Evolutionary conservation across 1,139 yeast genomes (phyloP), one percentile per base, ranked within the genome.

Genomic region (Hyphopichia burtonii): DNA sequence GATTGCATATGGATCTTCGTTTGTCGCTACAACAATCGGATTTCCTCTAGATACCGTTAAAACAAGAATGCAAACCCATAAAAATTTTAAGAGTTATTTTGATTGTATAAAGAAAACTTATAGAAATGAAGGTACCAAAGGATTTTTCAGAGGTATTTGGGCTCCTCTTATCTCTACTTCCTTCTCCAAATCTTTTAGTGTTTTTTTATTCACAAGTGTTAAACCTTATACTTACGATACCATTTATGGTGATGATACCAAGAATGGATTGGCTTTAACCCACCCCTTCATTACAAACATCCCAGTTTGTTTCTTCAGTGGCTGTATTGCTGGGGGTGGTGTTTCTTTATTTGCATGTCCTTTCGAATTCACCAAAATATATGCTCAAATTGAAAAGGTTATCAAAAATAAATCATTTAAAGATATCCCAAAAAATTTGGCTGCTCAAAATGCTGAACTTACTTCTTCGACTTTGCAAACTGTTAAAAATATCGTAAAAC

Each of bases 41-140:
- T 88, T 83, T 55, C 96, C 96, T 0, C 61, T 89, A 39, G 96
- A 89, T 58, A 84, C 95, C 10, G 73, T 89, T 44, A 89, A 89
- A 59, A 87, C 95, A 0, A 66, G 96, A 48, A 82, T 86, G 80
- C 96, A 89, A 59, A 85, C 96, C 0, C 86, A 86, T 59, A 61
- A 61, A 40, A 73, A 76, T 37, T 87, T 80, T 61, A 66, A 67
- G 11, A 73, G 80, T 37, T 76, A 83, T 37, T 61, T 72, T 48
- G 82, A 80, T 44, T 88, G 96, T 56, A 66, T 84, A 14, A 57
- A 57, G 28, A 68, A 74, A 40, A 85, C 96, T 0, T 68, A 80
- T 35, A 53, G 57, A 10, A 64, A 68, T 8, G 96, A 86, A 55
- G 96, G 96, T 0, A 35, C 82, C 3, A 50, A 65, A 14, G 96